Percentiles rank a stretch among this genome's conserved stretches.
These are phyloP conservation scores for Globisporangium nunn DNA, from an alignment of 352 stramenopile species.

Conservation along the genomic window DNA sequence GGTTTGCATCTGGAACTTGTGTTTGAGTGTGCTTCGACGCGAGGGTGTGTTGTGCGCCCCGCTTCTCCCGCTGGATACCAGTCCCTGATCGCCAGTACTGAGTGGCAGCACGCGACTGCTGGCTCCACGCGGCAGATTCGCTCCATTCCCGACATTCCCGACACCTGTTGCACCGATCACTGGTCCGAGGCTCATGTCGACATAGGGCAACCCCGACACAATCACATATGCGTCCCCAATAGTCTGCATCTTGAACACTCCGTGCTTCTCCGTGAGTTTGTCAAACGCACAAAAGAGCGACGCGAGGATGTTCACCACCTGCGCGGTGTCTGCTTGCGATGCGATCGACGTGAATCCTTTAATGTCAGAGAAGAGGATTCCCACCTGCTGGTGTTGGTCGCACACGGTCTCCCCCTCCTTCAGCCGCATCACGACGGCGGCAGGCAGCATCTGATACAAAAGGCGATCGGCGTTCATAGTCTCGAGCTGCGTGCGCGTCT, in stretches of 20 bases:
- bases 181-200: slow-evolving; percentile 75
- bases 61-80: slow-evolving; percentile 12
- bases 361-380: slow-evolving; percentile 90
- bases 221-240: slow-evolving; percentile 93
- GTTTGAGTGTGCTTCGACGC: slow-evolving; percentile 62
- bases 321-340: slow-evolving; percentile 64
- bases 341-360: slow-evolving; percentile 90
- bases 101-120: slow-evolving; percentile 53
- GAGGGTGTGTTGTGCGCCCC: slow-evolving; percentile 13
- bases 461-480: slow-evolving; percentile 79
- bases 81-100: slow-evolving; percentile 12
- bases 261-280: slow-evolving; percentile 88
- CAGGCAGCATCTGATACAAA: slow-evolving; percentile 84
- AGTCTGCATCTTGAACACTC: slow-evolving; percentile 92
- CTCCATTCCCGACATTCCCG: slow-evolving; percentile 7
- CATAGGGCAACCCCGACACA: slow-evolving; percentile 77
- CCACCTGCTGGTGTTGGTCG: slow-evolving; percentile 81
- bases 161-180: slow-evolving; percentile 24
- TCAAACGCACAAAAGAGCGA: slow-evolving; percentile 91
- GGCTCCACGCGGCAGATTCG: slow-evolving; percentile 8
- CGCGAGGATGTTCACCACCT: slow-evolving; percentile 89
- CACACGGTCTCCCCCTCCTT: slow-evolving; percentile 82
- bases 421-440: slow-evolving; percentile 74
- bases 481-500: slow-evolving; percentile 74
- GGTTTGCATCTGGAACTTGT: slow-evolving; percentile 79